Evolutionary conservation across 345 rosid species (phyloP), one percentile per base, ranked within the genome.

Genomic region (Eucalyptus erythrocorys): DNA sequence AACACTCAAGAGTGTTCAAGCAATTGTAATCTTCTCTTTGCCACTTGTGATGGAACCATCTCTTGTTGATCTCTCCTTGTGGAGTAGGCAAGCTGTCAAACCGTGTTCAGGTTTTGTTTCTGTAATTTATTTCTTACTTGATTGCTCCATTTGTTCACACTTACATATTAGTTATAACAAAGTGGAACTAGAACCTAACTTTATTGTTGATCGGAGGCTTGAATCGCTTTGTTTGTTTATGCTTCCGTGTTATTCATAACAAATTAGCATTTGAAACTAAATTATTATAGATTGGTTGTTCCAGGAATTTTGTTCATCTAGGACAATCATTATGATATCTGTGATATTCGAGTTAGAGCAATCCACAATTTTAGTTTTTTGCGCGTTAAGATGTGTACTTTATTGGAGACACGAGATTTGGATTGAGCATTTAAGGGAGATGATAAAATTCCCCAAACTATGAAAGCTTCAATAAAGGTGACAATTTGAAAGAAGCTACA

Each of bases 381-480:
- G 64, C 0, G 4, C 1, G 0, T 26, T 24, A 57, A 57, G n/a
- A 57, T 26, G 64, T 11, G n/a, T 5, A 53, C 27, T 57, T 57
- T 22, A 24, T 26, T 57, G 13, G 4, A 10, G n/a, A 57, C 64
- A 57, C 0, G 14, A 2, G 64, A 26, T 10, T 57, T 57, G 64
- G 64, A 57, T 57, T 26, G 64, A 57, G 64, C 14, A 57, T 57
- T 57, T 24, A 57, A 57, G 64, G 59, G 13, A 57, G 64, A 57
- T 5, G 7, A 10, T 26, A 57, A 57, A 57, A 4, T 57, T 57
- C 14, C n/a, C n/a, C 64, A 26, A 57, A 57, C 2, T 10, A 26
- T 57, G n/a, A 57, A 57, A 57, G 64, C n/a, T 57, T 0, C n/a
- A 26, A 57, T 5, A 57, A 26, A 26, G 2, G 6, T 57, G 64